Conservation (phyloP, 1,139 yeast genomes). For the Nakaseomyces bracarensis region DNA sequence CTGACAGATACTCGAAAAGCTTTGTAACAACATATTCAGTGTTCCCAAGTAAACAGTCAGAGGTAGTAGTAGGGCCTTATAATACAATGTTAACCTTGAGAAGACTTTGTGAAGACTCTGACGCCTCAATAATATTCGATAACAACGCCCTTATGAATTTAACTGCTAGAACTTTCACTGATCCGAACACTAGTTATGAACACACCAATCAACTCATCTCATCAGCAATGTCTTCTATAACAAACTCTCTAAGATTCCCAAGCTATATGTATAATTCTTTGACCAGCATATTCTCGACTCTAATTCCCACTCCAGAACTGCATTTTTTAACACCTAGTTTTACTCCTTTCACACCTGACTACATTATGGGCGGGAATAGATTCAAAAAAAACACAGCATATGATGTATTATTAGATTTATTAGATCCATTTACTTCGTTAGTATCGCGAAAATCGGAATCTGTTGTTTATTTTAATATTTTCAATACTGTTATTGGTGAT, state of each 20-base stretch:
- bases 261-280: constrained; percentile 84
- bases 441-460: constrained; percentile 43
- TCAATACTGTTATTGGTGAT: constrained; percentile 70
- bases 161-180: constrained; percentile 31
- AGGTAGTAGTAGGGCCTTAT: constrained; percentile 95
- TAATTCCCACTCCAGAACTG: constrained; percentile 82
- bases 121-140: constrained; percentile 80
- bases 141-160: constrained; percentile 69
- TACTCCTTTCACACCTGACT: constrained; percentile 72
- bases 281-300: constrained; percentile 71
- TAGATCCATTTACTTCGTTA: constrained; percentile 75
- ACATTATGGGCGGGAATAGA: constrained; percentile 48
- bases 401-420: constrained; percentile 73
- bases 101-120: constrained; percentile 75
- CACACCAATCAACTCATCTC: constrained; percentile 83
- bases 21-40: constrained; percentile 78
- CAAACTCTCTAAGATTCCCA: constrained; percentile 86
- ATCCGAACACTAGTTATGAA: constrained; percentile 45
- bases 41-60: constrained; percentile 75
- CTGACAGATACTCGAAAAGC: constrained; percentile 78
- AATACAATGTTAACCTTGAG: constrained; percentile 76
- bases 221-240: constrained; percentile 72
- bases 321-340: constrained; percentile 82
- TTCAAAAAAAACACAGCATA: constrained; percentile 70
- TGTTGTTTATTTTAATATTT: constrained; percentile 57